Evolutionary conservation across 2,329 filamentous ascomycete genomes (phyloP), one percentile per base, ranked within the genome.

Genomic region (Epichloe baconii): DNA sequence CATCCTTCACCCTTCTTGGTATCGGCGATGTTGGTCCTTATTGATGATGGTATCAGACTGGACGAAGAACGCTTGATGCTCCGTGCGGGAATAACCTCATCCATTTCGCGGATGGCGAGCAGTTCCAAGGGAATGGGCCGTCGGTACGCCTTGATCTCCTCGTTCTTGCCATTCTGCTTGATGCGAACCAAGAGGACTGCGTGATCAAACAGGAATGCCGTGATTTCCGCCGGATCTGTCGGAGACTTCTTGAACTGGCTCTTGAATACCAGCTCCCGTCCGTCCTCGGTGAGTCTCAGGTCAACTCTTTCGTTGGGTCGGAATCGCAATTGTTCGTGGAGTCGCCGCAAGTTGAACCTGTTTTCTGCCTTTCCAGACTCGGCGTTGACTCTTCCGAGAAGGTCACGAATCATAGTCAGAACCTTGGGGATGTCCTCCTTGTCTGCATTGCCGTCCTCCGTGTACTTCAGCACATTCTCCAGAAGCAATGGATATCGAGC

Each of bases 301-400:
- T 98, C 93, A 46, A 97, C 90, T 62, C 85, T 86, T 62, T 96
- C 91, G 55, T 88, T 88, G 1, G 87, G 84, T 42, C 85, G 80
- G 76, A 95, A 98, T 56, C 91, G 88, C 56, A 98, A 79, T 60
- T 95, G 87, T 59, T 93, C 83, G 64, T 96, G 93, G 35, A 98
- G 77, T 58, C 89, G 86, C 66, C 91, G 85, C 52, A 98, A 72
- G 65, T 97, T 97, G 75, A 95, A 97, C 49, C 93, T 85, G 64
- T 98, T 98, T 68, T 98, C 93, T 0, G 93, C 89, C 71, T 95
- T 96, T 60, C 93, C 93, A 58, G 89, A 95, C 67, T 97, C 93
- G 14, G 87, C 79, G 62, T 98, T 98, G 63, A 98, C 93, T 56
- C 87, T 80, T 48, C 81, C 85, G 47, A 98, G 72, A 58, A 95